These are phyloP conservation scores for Torulaspora quercuum DNA, from an alignment of 805 yeast genomes.

Conservation along the genomic window DNA sequence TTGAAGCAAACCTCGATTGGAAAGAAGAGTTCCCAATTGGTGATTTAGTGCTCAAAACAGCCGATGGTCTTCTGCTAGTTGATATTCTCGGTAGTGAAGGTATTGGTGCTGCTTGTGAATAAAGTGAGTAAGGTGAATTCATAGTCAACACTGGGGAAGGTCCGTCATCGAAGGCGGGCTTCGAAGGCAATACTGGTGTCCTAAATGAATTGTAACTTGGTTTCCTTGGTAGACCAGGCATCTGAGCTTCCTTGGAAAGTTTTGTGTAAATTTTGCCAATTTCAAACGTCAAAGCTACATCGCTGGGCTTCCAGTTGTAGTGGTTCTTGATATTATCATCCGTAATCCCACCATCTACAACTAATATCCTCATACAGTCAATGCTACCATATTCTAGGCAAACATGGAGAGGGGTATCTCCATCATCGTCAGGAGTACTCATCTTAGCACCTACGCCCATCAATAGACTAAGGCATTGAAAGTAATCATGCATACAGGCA, in stretches of 20 bases:
- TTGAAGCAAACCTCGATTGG: constrained; percentile 18
- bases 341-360: constrained; percentile 44
- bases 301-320: constrained; percentile 64
- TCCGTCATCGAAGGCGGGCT: constrained; percentile 30
- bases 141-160: constrained; percentile 31
- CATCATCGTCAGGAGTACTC: constrained; percentile 64
- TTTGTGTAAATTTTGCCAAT: constrained; percentile 43
- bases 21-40: constrained; percentile 20
- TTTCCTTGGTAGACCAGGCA: constrained; percentile 17
- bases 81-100: constrained; percentile 28
- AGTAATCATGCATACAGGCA: constrained; percentile 57
- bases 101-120: constrained; percentile 14
- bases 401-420: constrained; percentile 80
- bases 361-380: constrained; percentile 52
- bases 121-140: constrained; percentile 25
- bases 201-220: constrained; percentile 24
- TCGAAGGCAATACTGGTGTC: constrained; percentile 29
- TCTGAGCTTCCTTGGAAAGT: constrained; percentile 25
- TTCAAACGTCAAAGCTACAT: constrained; percentile 54
- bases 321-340: constrained; percentile 49
- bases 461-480: constrained; percentile 60
- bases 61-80: constrained; percentile 26
- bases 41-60: constrained; percentile 15
- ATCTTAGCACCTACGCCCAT: constrained; percentile 76
- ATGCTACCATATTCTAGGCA: constrained; percentile 70